Conservation (phyloP, 2,329 filamentous ascomycete species). For the Fusarium xylarioides region DNA sequence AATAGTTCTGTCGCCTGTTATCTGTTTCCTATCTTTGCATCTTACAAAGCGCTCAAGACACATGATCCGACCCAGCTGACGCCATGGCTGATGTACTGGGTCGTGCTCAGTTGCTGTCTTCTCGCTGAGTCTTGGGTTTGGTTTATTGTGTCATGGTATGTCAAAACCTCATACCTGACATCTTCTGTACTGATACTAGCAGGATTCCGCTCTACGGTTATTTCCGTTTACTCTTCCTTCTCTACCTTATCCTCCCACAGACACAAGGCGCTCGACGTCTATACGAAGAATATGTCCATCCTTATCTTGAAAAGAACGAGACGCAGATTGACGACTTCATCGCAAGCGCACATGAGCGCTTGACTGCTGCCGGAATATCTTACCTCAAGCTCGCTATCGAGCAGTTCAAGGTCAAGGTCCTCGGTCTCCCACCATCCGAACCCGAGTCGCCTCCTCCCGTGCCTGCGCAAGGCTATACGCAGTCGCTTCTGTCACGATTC, state of each 20-base stretch:
- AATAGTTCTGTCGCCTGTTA: constrained; percentile 84
- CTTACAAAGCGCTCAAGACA: constrained; percentile 96
- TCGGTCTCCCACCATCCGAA: constrained; percentile 75
- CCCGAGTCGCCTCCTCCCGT: constrained; percentile 52
- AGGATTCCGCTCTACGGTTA: constrained; percentile 95
- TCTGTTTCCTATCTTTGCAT: constrained; percentile 94
- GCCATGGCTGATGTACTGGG: constrained; percentile 99
- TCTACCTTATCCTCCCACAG: constrained; percentile 96
- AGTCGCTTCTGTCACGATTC: constrained; percentile 85
- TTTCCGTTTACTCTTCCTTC: constrained; percentile 84
- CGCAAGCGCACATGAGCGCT: constrained; percentile 78
- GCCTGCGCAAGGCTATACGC: constrained; percentile 71
- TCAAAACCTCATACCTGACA: background rate
- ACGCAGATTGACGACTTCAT: constrained; percentile 90
- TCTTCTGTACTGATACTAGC: background rate
- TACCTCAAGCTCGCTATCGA: constrained; percentile 79
- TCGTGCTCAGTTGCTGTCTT: constrained; percentile 83
- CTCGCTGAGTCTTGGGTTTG: constrained; percentile 87
- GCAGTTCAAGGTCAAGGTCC: constrained; percentile 75
- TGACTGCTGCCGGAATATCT: constrained; percentile 78
- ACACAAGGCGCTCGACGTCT: constrained; percentile 90
- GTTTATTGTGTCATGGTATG: constrained; percentile 81
- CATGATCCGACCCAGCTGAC: constrained; percentile 88
- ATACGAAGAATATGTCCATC: constrained; percentile 86
- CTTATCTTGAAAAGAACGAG: constrained; percentile 89